A percentile compares a stretch with the other conserved stretches of the same genome.
phyloP scores from a whole-genome alignment of 2,329 filamentous ascomycete genomes.

The Leptographium flavum region DNA sequence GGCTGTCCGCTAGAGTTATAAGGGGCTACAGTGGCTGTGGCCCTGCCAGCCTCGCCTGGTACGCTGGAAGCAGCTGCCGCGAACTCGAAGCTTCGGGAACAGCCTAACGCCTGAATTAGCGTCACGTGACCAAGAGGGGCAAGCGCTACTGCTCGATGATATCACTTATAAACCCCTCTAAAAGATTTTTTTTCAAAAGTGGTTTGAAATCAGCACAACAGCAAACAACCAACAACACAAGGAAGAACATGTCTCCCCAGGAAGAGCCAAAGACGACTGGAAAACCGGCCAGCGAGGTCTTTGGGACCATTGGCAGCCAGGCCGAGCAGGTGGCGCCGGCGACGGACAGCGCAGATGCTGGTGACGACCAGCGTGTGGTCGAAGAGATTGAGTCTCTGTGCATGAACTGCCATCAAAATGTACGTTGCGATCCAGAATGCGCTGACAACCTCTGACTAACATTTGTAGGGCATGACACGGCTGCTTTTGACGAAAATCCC shows the following conservation, averaged over 20 bases:
- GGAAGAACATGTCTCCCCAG: conserved; percentile 21
- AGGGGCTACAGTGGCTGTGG: too few relatives aligned
- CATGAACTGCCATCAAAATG: conserved; percentile 76
- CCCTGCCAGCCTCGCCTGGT: neutral
- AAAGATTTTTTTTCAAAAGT: conserved; percentile 5
- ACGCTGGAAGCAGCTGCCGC: neutral
- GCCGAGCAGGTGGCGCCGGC: conserved; percentile 32
- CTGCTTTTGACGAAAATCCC: conserved; percentile 86
- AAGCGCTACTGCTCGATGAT: neutral
- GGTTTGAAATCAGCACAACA: neutral
- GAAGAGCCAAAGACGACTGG: conserved; percentile 16
- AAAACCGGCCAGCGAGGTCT: conserved; percentile 35
- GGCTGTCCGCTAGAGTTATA: neutral
- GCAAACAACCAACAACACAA: conserved; percentile 7
- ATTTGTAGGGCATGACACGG: conserved; percentile 51
- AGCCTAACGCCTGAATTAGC: conserved; percentile 1
- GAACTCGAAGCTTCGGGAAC: conserved; percentile 11
- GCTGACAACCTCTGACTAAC: neutral
- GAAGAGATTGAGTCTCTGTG: conserved; percentile 66
- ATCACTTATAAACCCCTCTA: conserved; percentile 5
- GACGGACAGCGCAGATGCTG: conserved; percentile 17
- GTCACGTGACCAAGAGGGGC: conserved; percentile 3
- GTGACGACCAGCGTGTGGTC: conserved; percentile 40
- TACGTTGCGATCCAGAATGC: conserved; percentile 21
- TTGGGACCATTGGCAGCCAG: conserved; percentile 49